Conservation (phyloP, 2,329 filamentous ascomycete genomes). For the Parafenestella ontariensis region DNA sequence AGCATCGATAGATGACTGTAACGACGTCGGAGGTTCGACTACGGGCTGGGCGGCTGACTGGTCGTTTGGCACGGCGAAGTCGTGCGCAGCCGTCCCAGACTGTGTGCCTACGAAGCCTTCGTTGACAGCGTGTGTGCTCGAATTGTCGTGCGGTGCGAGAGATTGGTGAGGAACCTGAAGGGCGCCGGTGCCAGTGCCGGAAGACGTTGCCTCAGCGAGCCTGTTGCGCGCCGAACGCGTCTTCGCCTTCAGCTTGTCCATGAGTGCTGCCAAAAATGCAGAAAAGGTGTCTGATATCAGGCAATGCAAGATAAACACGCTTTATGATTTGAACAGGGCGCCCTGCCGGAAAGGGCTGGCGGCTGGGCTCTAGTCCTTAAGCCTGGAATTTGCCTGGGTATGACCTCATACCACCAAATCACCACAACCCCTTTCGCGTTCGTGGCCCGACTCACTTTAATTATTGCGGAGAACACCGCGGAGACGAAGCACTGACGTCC, state of each 20-base stretch:
- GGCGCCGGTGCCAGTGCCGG: conserved; percentile 33
- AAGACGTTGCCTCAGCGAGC: conserved; percentile 36
- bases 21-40: conserved; percentile 42
- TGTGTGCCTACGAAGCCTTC: conserved; percentile 38
- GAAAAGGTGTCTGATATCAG: conserved; percentile 10
- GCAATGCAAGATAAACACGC: conserved; percentile 26
- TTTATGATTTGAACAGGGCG: conserved; percentile 25
- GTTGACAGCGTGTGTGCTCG: conserved; percentile 41
- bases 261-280: conserved; percentile 15
- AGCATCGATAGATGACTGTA: conserved; percentile 47
- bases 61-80: conserved; percentile 36
- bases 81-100: conserved; percentile 40
- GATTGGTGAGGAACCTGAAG: conserved; percentile 39
- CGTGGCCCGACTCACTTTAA: not conserved
- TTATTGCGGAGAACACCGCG: not conserved
- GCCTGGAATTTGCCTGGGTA: conserved; percentile 30
- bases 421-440: conserved; percentile 21
- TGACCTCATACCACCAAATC: conserved; percentile 29
- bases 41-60: conserved; percentile 27
- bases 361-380: conserved; percentile 21
- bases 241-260: conserved; percentile 46
- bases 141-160: conserved; percentile 40
- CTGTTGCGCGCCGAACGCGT: conserved; percentile 44
- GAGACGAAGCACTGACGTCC: not conserved
- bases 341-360: conserved; percentile 17